phyloP scores from a whole-genome alignment of 2,329 filamentous ascomycete species.

The Falciphora oryzae region DNA sequence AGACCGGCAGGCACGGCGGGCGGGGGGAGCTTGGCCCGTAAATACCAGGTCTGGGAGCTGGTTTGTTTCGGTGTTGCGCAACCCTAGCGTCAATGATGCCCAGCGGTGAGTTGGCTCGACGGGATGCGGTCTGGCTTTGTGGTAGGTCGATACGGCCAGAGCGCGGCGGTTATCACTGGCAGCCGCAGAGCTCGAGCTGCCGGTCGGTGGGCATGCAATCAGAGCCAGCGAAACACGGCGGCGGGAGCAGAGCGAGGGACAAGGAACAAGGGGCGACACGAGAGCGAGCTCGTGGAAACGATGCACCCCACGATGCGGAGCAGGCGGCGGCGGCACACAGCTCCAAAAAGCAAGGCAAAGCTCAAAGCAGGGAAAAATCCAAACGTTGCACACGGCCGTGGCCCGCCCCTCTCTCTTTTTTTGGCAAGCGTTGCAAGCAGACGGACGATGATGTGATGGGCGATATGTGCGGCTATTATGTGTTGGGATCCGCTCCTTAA shows the following conservation, averaged over 20 bases:
- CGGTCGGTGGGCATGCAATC: background rate
- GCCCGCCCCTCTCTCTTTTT: background rate
- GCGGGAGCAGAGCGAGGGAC: no score
- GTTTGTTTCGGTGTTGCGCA: background rate
- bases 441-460: slow-evolving; percentile 2
- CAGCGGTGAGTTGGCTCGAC: background rate
- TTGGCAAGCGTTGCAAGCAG: background rate
- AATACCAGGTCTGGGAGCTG: background rate
- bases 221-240: background rate
- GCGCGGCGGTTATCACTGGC: background rate
- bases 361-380: background rate
- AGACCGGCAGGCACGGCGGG: no score
- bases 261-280: no score
- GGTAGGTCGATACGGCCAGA: no score
- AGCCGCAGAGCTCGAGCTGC: background rate
- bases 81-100: background rate
- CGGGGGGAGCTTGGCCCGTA: background rate
- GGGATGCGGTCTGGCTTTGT: no score
- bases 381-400: background rate
- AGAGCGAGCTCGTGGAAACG: no score
- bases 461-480: slow-evolving; percentile 2
- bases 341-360: no score
- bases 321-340: no score
- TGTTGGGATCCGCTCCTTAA: background rate
- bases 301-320: no score